phyloP scores from a whole-genome alignment of 1,284 basidiomycete genomes.

The Malassezia furfur region DNA sequence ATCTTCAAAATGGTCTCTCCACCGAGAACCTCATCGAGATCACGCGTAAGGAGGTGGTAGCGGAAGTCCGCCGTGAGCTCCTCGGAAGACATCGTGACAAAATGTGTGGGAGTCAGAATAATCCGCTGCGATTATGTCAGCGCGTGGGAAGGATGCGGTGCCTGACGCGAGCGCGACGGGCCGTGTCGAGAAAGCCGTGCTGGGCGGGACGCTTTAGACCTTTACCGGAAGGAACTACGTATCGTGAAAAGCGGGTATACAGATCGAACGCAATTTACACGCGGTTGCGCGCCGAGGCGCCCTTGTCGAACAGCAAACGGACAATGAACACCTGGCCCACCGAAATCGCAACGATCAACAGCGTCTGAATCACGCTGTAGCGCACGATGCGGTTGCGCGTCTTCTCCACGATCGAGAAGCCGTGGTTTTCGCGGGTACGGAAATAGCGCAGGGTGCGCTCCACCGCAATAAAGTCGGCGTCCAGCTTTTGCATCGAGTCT shows the following conservation, averaged over 20 bases:
- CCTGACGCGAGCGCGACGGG: too few relatives aligned
- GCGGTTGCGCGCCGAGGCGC: conserved; percentile 28
- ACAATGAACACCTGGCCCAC: conserved; percentile 42
- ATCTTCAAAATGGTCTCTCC: conserved; percentile 73
- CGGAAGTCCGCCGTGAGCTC: conserved; percentile 43
- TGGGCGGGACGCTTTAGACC: too few relatives aligned
- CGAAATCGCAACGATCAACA: conserved; percentile 36
- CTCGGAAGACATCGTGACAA: neutral
- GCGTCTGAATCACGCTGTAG: conserved; percentile 38
- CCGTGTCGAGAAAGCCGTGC: too few relatives aligned
- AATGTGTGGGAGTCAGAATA: neutral
- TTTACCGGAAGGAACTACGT: too few relatives aligned
- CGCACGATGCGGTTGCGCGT: conserved; percentile 39
- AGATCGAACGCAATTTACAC: conserved; percentile 22
- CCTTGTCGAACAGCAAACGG: conserved; percentile 35
- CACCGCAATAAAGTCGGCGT: conserved; percentile 30
- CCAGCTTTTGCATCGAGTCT: conserved; percentile 31
- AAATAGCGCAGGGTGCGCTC: conserved; percentile 43
- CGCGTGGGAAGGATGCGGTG: neutral
- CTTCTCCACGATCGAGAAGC: conserved; percentile 37
- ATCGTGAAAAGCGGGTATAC: neutral
- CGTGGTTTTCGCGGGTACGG: conserved; percentile 42
- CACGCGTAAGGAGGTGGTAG: conserved; percentile 74
- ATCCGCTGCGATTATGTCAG: neutral
- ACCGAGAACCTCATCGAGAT: conserved; percentile 79